phyloP scores from a whole-genome alignment of 1,284 basidiomycete genomes.

The Puccinia triticina region DNA sequence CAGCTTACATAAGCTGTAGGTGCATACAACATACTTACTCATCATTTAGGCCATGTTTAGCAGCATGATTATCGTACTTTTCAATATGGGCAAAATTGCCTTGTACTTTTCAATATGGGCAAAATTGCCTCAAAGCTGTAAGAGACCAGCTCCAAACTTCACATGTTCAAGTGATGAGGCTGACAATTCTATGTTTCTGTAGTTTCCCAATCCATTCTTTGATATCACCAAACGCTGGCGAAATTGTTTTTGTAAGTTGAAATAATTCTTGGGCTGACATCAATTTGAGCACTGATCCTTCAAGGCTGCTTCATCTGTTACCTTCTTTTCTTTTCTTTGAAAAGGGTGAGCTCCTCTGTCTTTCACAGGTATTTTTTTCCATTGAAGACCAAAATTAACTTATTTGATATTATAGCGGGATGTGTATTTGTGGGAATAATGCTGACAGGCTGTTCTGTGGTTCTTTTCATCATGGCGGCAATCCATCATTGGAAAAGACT shows the following conservation, averaged over 20 bases:
- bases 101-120: conserved; percentile 38
- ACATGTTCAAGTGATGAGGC: neutral
- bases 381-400: neutral
- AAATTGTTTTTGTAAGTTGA: conserved; percentile 25
- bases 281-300: neutral
- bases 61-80: too few species aligned
- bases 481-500: conserved; percentile 38
- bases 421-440: conserved; percentile 24
- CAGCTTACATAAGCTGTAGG: too few species aligned
- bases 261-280: neutral
- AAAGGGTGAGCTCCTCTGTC: neutral
- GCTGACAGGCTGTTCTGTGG: conserved; percentile 24
- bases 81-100: too few species aligned
- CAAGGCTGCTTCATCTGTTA: neutral
- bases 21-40: too few species aligned
- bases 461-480: conserved; percentile 34
- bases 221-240: conserved; percentile 32
- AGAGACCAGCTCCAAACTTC: neutral
- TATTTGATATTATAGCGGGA: neutral
- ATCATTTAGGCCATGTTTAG: too few species aligned
- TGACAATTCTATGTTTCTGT: neutral
- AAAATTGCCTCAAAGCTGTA: conserved; percentile 34
- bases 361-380: neutral
- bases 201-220: conserved; percentile 34
- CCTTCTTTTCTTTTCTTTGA: neutral